phyloP scores from a whole-genome alignment of 257 asterid genomes.

The Nicotiana noctiflora region DNA sequence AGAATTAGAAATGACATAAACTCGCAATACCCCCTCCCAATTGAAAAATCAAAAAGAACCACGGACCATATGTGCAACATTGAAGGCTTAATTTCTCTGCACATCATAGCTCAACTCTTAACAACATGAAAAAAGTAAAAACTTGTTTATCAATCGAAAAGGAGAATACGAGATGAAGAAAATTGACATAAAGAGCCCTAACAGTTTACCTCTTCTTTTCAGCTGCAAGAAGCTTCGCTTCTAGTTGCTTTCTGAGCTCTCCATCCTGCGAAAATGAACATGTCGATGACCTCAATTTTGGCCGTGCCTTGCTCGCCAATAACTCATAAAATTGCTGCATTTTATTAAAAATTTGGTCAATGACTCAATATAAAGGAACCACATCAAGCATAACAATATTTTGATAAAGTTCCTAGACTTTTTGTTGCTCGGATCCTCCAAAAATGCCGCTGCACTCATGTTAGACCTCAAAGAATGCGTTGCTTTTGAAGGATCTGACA shows the following conservation, averaged over 20 bases:
- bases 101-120: neutral
- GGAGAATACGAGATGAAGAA: neutral
- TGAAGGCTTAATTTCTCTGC: neutral
- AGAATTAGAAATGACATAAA: conserved; percentile 1
- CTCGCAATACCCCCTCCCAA: neutral
- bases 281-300: conserved; percentile 7
- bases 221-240: conserved; percentile 31
- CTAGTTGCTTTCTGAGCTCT: conserved; percentile 13
- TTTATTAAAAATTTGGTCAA: neutral
- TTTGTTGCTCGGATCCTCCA: too few relatives aligned
- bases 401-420: neutral
- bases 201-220: conserved; percentile 27
- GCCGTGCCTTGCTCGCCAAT: conserved; percentile 23
- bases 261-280: conserved; percentile 15
- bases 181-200: neutral
- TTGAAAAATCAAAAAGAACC: neutral
- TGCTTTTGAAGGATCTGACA: too few relatives aligned
- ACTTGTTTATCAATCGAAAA: neutral
- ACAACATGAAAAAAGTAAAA: neutral
- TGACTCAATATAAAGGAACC: neutral
- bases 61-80: neutral
- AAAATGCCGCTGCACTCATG: too few relatives aligned
- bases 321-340: conserved; percentile 29
- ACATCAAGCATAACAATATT: neutral
- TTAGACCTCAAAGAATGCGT: too few relatives aligned